Evolutionary conservation across 208 protist genomes (phyloP), one percentile per base, ranked within the genome.

Genomic region (Trypanosomatidae sp.): DNA sequence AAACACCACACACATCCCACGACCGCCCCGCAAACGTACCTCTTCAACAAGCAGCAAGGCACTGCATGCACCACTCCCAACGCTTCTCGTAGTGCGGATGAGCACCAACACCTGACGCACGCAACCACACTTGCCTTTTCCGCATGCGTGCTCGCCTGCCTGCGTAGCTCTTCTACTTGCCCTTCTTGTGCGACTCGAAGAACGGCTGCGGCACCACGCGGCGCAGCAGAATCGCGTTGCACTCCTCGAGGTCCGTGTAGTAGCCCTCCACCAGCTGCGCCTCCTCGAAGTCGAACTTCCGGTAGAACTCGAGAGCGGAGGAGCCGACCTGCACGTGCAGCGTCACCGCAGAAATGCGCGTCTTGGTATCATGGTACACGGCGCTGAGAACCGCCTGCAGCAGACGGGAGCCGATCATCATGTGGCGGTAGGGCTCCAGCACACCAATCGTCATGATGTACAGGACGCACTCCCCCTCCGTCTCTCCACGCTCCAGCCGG

Each of bases 361-460:
- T 74, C 44, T 81, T 81, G 17, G 81, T 81, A 39, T 96, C 87
- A 13, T 84, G 65, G n/a, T 81, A 69, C 33, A 88, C 90, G 46
- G 79, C 84, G 2, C 66, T 73, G 47, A 96, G 58, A 41, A 95
- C 73, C 47, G 62, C 66, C 60, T 89, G 77, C 44, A 97, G 81
- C 66, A 97, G 71, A 3, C 82, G 87, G 19, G 74, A 86, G 65
- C 91, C 97, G 65, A 98, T 91, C 62, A 90, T 83, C 41, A 98
- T 59, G 47, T 89, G 80, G 13, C 97, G 89, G 81, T 98, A 98
- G n/a, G 95, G 84, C 70, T 90, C 90, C 39, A 98, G 86, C 30
- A 97, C 94, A 9, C 84, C 83, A 64, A 98, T 89, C 39, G 94
- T 98, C 95, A 98, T 98, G 73, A 98, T 93, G 85, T 98, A 98